Percentiles rank a stretch among this genome's conserved stretches.
phyloP scores from a whole-genome alignment of 2,329 filamentous ascomycete species.

The Orbilia blumenaviensis region DNA sequence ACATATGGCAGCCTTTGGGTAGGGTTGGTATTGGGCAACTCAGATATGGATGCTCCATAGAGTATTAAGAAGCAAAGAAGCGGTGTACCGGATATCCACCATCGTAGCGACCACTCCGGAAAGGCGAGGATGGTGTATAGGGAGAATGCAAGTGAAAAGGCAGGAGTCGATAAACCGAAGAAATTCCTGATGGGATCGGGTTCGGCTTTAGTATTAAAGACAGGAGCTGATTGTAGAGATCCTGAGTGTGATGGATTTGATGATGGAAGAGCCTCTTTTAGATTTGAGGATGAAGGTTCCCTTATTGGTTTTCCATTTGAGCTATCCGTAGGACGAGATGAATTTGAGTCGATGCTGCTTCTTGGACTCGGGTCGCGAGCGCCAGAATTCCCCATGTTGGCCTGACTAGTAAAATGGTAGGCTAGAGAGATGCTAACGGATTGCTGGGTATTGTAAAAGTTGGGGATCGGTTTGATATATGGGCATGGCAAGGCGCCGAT shows the following conservation, averaged over 20 bases:
- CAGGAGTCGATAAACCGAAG: slow-evolving; percentile 47
- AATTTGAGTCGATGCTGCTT: slow-evolving; percentile 7
- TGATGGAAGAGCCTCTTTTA: background rate
- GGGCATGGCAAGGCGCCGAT: background rate
- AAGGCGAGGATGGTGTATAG: slow-evolving; percentile 44
- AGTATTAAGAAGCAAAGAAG: slow-evolving; percentile 46
- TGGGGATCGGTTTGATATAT: slow-evolving; percentile 5
- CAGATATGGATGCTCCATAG: slow-evolving; percentile 25
- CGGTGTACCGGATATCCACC: slow-evolving; percentile 47
- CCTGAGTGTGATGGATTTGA: background rate
- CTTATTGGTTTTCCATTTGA: background rate
- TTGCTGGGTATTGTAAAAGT: background rate
- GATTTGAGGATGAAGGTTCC: background rate
- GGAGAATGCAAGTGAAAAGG: slow-evolving; percentile 41
- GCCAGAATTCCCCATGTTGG: slow-evolving; percentile 38
- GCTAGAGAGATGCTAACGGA: slow-evolving; percentile 7
- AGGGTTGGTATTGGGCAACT: slow-evolving; percentile 31
- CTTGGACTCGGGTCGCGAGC: slow-evolving; percentile 25
- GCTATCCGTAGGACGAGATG: background rate
- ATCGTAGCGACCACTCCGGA: slow-evolving; percentile 43
- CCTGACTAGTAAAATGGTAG: background rate
- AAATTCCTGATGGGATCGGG: slow-evolving; percentile 32
- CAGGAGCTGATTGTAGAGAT: background rate
- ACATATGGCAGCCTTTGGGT: slow-evolving; percentile 29
- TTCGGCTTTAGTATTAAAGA: background rate